These are phyloP conservation scores for Clonostachys chloroleuca DNA, from an alignment of 2,329 filamentous ascomycete species.

Conservation along the genomic window DNA sequence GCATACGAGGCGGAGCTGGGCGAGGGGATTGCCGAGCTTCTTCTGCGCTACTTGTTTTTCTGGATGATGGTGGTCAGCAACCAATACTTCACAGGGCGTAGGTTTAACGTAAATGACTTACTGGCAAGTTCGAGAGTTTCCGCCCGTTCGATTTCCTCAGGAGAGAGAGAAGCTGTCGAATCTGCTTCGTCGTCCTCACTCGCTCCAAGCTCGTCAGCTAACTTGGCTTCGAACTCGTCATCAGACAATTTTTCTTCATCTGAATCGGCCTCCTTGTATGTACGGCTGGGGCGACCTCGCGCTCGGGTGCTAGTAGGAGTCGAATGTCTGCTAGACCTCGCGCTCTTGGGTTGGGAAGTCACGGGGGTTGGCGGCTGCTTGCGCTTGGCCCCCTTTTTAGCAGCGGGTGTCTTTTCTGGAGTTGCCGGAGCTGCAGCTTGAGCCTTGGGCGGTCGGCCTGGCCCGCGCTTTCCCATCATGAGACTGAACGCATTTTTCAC, in stretches of 20 bases:
- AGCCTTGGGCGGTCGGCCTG: constrained; percentile 7
- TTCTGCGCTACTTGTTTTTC: constrained; percentile 85
- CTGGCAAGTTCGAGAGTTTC: constrained; percentile 73
- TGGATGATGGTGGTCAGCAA: constrained; percentile 16
- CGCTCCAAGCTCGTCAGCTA: constrained; percentile 57
- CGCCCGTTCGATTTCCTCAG: constrained; percentile 60
- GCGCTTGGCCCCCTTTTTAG: constrained; percentile 18
- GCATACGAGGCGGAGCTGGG: constrained; percentile 88
- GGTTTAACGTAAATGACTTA: constrained; percentile 34
- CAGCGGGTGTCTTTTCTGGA: constrained; percentile 6
- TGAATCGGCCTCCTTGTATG: constrained; percentile 51
- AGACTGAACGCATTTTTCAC: constrained; percentile 42
- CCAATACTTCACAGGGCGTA: neutral
- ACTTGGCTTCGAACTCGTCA: constrained; percentile 74
- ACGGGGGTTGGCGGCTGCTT: constrained; percentile 19
- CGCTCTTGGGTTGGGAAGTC: constrained; percentile 56
- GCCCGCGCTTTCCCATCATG: constrained; percentile 43
- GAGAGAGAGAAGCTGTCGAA: constrained; percentile 24
- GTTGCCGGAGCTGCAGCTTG: constrained; percentile 1
- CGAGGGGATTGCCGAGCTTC: constrained; percentile 87
- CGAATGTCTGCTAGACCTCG: constrained; percentile 69
- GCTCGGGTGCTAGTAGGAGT: constrained; percentile 61
- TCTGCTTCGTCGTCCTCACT: constrained; percentile 29
- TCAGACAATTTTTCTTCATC: constrained; percentile 69
- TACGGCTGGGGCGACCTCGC: constrained; percentile 41